Evolutionary conservation across 2,329 filamentous ascomycete species (phyloP), one percentile per base, ranked within the genome.

Genomic region (Escovopsis weberi): DNA sequence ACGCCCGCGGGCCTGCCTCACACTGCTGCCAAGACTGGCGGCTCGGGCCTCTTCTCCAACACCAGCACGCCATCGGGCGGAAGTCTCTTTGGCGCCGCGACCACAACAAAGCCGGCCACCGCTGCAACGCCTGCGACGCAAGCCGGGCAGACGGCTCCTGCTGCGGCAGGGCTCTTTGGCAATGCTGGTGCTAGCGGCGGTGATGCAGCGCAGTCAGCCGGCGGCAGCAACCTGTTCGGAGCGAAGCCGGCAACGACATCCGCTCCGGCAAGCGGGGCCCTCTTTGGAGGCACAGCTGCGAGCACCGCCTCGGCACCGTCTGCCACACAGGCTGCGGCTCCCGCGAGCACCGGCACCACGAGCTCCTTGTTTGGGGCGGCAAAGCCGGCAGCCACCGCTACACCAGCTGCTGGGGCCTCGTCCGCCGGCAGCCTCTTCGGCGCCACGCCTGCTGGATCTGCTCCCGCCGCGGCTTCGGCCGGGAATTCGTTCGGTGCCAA

Each of bases 1-100:
- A 75, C 72, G 33, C 71, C 72, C 12, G 71, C 72, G 19, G 72
- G 72, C 33, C 65, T 68, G n/a, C 72, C 72, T 43, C 70, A 71
- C 1, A 52, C 61, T 5, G 63, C 60, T 42, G 48, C 54, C n/a
- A 58, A 59, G 44, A 48, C 58, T 42, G 47, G 50, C 26, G 33
- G 43, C 15, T 33, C 41, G 19, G 40, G 39, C n/a, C 23, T 45
- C 33, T 46, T 47, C 35, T 39, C 39, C 26, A 40, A 39, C 19
- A 39, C 32, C 43, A 30, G 43, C 47, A 26, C 37, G 50, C 18
- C 39, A 41, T 18, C 46, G 47, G 38, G 52, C 12, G 48, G 50
- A 23, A 48, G 48, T 37, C 43, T 59, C 10, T 59, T 59, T 43
- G 52, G 53, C 23, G 42, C 55, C 33, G 39, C 45, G 32, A 40